A percentile compares a stretch with the other conserved stretches of the same genome.
phyloP scores from a whole-genome alignment of 2,329 filamentous ascomycete genomes.

The Phoma herbarum region DNA sequence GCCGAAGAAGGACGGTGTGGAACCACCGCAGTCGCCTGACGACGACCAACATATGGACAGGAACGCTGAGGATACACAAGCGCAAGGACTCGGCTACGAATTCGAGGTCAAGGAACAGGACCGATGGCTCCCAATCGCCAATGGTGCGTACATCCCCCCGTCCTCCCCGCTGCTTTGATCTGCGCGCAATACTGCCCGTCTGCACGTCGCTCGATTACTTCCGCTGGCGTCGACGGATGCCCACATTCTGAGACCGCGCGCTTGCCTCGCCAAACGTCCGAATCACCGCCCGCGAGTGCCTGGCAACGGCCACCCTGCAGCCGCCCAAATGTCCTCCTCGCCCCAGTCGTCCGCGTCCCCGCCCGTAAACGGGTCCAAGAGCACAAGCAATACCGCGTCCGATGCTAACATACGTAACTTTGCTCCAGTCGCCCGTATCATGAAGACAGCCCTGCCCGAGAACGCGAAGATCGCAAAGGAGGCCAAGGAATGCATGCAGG shows the following conservation, averaged over 20 bases:
- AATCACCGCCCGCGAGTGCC: constrained; percentile 53
- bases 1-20: constrained; percentile 86
- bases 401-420: constrained; percentile 96
- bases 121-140: constrained; percentile 99
- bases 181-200: constrained; percentile 40
- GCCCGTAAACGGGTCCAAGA: constrained; percentile 41
- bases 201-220: constrained; percentile 52
- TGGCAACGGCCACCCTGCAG: constrained; percentile 52
- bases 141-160: constrained; percentile 78
- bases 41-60: constrained; percentile 92
- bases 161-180: constrained; percentile 49
- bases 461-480: constrained; percentile 99
- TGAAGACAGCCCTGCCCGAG: constrained; percentile 97
- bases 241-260: constrained; percentile 51
- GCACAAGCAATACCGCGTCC: constrained; percentile 56
- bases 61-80: constrained; percentile 80
- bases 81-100: constrained; percentile 80
- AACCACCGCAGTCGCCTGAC: constrained; percentile 91
- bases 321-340: constrained; percentile 56
- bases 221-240: constrained; percentile 60
- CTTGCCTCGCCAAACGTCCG: constrained; percentile 54
- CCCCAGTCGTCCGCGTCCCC: constrained; percentile 50
- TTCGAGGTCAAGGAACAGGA: constrained; percentile 99
- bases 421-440: constrained; percentile 96
- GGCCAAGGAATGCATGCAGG: constrained; percentile 99